Conservation (phyloP, 1,139 yeast genomes). For the Debaryomycetaceae sp. region DNA sequence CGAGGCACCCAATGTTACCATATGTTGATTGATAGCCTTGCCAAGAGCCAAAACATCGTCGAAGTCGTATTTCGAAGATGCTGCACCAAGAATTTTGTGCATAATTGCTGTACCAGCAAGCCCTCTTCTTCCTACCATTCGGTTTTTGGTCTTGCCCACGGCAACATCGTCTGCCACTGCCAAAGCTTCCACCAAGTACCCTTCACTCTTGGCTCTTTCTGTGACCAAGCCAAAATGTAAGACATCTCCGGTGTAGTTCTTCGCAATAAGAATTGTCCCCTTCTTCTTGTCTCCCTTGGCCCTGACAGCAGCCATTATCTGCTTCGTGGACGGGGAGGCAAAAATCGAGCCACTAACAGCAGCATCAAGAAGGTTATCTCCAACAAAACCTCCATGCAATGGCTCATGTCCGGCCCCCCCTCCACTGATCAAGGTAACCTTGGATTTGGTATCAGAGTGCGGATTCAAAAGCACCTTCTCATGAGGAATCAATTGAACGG, state of each 20-base stretch:
- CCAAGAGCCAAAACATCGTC: constrained; percentile 58
- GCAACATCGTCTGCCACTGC: constrained; percentile 89
- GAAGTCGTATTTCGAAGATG: constrained; percentile 43
- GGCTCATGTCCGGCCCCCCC: constrained; percentile 99
- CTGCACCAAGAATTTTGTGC: constrained; percentile 81
- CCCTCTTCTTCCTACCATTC: constrained; percentile 49
- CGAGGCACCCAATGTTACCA: constrained; percentile 88
- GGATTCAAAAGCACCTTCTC: constrained; percentile 65
- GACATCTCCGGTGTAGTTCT: constrained; percentile 92
- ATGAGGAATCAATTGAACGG: constrained; percentile 55
- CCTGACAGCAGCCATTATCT: constrained; percentile 68
- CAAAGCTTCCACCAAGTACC: constrained; percentile 66
- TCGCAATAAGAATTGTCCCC: constrained; percentile 75
- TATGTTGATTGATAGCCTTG: constrained; percentile 52
- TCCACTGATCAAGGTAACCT: constrained; percentile 76
- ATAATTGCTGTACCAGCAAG: constrained; percentile 71
- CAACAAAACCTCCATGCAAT: constrained; percentile 87
- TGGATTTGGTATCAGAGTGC: constrained; percentile 32
- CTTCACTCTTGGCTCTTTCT: constrained; percentile 79
- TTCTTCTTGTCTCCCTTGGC: constrained; percentile 53
- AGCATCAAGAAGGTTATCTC: constrained; percentile 74
- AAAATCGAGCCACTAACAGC: constrained; percentile 88
- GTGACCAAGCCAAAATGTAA: constrained; percentile 89
- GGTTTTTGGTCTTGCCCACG: constrained; percentile 50
- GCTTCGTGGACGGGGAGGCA: constrained; percentile 90